Conservation (phyloP, 306 rosid genomes). For the Rosa lucieae region DNA sequence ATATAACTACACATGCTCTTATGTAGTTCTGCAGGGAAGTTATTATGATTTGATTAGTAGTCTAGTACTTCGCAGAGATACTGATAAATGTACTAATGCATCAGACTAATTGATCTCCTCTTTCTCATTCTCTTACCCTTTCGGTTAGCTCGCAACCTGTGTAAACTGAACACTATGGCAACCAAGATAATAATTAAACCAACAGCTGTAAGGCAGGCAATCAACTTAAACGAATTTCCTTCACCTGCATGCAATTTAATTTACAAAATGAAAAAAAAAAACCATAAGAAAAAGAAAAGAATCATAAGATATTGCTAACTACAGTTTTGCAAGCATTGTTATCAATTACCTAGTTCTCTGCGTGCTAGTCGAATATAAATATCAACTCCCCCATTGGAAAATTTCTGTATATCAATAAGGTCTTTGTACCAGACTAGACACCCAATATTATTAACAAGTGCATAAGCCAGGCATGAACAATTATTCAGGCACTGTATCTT, state of each 20-base stretch:
- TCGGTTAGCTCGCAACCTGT: background rate
- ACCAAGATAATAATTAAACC: background rate
- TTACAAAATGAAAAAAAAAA: no score
- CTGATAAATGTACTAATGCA: no score
- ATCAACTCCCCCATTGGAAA: background rate
- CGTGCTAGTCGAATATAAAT: slow-evolving; percentile 22
- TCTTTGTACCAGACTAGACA: slow-evolving; percentile 33
- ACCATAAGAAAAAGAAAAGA: no score
- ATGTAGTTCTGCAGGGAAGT: no score
- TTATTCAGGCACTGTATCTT: slow-evolving; percentile 24
- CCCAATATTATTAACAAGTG: slow-evolving; percentile 1
- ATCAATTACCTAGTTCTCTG: slow-evolving; percentile 38
- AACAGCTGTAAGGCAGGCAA: slow-evolving; percentile 4
- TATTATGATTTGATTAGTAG: background rate
- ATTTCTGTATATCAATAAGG: slow-evolving; percentile 16
- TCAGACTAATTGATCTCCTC: no score
- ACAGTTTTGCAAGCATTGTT: no score
- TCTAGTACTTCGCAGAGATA: no score
- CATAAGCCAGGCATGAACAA: slow-evolving; percentile 38
- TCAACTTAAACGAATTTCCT: slow-evolving; percentile 7
- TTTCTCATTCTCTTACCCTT: slow-evolving; percentile 15
- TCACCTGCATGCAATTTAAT: background rate
- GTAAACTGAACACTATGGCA: background rate
- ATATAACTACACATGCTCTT: no score
- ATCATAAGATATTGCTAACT: no score